Evolutionary conservation across 2,329 filamentous ascomycete species (phyloP), one percentile per base, ranked within the genome.

Genomic region (Ophiocordyceps robertsii): DNA sequence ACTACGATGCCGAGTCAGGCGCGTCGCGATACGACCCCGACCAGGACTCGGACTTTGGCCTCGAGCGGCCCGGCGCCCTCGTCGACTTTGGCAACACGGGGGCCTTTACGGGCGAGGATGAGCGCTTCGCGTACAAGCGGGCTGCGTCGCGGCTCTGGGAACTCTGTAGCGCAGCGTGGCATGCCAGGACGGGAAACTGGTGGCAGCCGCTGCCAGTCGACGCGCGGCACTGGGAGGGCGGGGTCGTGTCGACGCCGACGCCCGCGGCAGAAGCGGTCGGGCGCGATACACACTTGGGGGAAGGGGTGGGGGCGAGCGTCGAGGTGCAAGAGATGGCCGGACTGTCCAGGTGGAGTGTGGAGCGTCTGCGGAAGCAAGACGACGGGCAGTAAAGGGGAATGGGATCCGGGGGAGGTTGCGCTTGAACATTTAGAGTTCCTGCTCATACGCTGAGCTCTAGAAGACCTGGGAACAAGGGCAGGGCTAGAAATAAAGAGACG

Each of bases 111-210:
- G 85, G 85, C 12, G 82, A 89, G 56, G 85, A 90, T 57, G 84
- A 90, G 58, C 69, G 77, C 12, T 92, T 92, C 56, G 84, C 84
- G 0, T 89, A 87, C 51, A 85, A 85, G 59, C 70, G 85, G 21
- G 85, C 84, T 2, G 70, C 77, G 37, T 85, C 80, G 49, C 67
- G 85, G n/a, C 64, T 92, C 3, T 92, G 84, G 84, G 84, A 92
- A 62, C 77, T 92, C 56, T 90, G 84, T 58, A 77, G 82, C 16
- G 68, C 67, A 32, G 66, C 72, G 46, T 90, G 84, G 84, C 85
- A 86, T 64, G 69, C 70, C 3, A 64, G 82, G 38, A 65, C 62
- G 4, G 73, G 72, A 4, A 62, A 68, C 7, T 89, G 84, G 83
- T 89, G 84, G 83, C 72, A 72, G 47, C 84, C 84, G 3, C 54